Evolutionary conservation across 345 rosid species (phyloP).

Genomic region (Gossypium rotundifolium): DNA sequence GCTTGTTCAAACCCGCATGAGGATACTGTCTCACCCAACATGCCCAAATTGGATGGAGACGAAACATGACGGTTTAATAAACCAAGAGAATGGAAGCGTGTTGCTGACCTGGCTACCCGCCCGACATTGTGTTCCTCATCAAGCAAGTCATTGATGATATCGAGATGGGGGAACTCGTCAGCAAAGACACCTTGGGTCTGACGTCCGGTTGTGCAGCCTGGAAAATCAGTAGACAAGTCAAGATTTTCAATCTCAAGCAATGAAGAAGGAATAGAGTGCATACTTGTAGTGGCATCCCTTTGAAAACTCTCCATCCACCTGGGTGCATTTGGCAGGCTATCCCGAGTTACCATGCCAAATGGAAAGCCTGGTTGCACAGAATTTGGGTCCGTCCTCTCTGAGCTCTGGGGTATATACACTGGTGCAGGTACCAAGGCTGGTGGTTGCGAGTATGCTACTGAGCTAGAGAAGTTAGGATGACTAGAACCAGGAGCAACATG

Average conservation of each 20-base stretch:
- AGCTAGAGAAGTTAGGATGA: slow-evolving; percentile 37
- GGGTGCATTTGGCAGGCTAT: slow-evolving; percentile 42
- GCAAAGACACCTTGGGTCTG: slow-evolving; percentile 41
- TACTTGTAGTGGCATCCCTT: slow-evolving; percentile 30
- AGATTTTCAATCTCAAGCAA: slow-evolving; percentile 30
- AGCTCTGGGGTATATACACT: slow-evolving; percentile 34
- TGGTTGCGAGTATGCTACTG: slow-evolving; percentile 41
- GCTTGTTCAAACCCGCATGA: slow-evolving; percentile 60
- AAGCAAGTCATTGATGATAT: slow-evolving; percentile 86
- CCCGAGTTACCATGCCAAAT: slow-evolving; percentile 41
- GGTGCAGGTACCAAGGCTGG: slow-evolving; percentile 42
- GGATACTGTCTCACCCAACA: slow-evolving; percentile 37
- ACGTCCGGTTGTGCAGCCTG: slow-evolving; percentile 44
- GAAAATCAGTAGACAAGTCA: slow-evolving; percentile 32
- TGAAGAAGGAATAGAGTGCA: slow-evolving; percentile 30
- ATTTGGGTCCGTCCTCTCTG: slow-evolving; percentile 40
- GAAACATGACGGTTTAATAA: slow-evolving; percentile 44
- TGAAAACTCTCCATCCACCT: slow-evolving; percentile 57
- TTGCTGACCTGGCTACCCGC: slow-evolving; percentile 19
- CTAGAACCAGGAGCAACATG: slow-evolving; percentile 42
- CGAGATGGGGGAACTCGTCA: slow-evolving; percentile 91
- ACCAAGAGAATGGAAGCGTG: slow-evolving; percentile 26
- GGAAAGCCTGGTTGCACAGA: slow-evolving; percentile 44
- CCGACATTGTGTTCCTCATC: slow-evolving; percentile 63
- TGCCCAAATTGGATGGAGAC: slow-evolving; percentile 45